Evolutionary conservation across 1,284 basidiomycete species (phyloP).

Genomic region (Ustilago xerochloae): DNA sequence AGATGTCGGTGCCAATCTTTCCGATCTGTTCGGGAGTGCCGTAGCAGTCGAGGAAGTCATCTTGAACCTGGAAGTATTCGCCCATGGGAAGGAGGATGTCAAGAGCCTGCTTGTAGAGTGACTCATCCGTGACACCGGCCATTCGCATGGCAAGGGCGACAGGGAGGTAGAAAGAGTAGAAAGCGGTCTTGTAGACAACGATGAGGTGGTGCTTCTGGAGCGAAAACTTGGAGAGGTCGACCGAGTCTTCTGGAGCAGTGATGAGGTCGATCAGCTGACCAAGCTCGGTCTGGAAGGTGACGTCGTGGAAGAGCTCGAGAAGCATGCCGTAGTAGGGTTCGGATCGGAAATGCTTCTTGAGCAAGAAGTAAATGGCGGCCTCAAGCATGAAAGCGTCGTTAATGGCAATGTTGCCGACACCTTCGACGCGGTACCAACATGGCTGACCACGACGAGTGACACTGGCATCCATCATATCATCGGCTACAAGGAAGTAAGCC

Average conservation of each 20-base stretch:
- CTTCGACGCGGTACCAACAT: conserved; percentile 81
- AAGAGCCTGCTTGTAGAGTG: conserved; percentile 82
- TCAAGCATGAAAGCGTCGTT: conserved; percentile 99
- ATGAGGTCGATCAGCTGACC: conserved; percentile 95
- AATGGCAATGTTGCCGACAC: conserved; percentile 87
- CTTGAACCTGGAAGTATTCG: conserved; percentile 98
- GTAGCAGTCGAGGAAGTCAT: conserved; percentile 95
- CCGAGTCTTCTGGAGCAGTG: conserved; percentile 88
- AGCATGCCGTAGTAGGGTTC: conserved; percentile 88
- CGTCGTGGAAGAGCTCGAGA: conserved; percentile 89
- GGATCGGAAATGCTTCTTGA: conserved; percentile 87
- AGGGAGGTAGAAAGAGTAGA: conserved; percentile 98
- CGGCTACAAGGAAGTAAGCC: conserved; percentile 96
- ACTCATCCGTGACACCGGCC: conserved; percentile 76
- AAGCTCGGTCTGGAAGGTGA: conserved; percentile 92
- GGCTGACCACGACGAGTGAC: conserved; percentile 97
- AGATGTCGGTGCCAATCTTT: conserved; percentile 96
- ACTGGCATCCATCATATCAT: conserved; percentile 97
- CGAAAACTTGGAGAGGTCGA: conserved; percentile 89
- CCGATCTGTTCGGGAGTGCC: conserved; percentile 91
- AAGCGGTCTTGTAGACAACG: conserved; percentile 97
- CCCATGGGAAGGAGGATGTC: conserved; percentile 91
- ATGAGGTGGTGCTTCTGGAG: conserved; percentile 87
- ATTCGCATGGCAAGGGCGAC: conserved; percentile 91
- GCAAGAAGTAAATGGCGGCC: conserved; percentile 87